Base-by-base conservation (phyloP, 176 grass and related monocot species). In the Ensete ventricosum region DNA sequence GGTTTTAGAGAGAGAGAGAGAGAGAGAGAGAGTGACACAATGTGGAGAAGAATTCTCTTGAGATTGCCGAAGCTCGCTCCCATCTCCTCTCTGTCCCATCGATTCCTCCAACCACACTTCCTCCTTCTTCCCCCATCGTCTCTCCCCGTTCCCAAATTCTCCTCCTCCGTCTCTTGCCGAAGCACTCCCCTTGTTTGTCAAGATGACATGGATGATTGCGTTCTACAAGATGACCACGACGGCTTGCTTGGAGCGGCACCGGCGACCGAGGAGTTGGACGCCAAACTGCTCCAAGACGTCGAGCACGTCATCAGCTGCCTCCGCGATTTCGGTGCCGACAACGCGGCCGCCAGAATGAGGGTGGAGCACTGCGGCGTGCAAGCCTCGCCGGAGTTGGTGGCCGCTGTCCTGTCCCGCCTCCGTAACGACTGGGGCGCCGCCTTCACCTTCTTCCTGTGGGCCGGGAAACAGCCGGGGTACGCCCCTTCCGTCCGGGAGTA, bases 401-500 rank as follows among this genome's bases (percentile, higher is more conserved):
- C 72, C 54, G 80, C 82, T 14, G 86, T 80, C 55, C 83, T 93
- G 9, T 73, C 88, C 53, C 79, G 83, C 50, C 83, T 93, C 65
- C 84, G 90, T 16, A 90, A 97, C 80, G 89, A 91, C 83, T 97
- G 90, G 73, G 90, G 14, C 8, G 76, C 83, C 9, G 89, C 93
- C 53, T 85, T 90, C 65, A 84, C 83, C 50, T 80, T 88, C 72
- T 92, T 96, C 89, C 83, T 81, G 13, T 96, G 93, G 93, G 93
- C 88, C 2, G 43, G 69, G 1, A 58, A 50, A 85, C 85, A 81
- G 72, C 85, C 87, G 12, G 88, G 57, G n/a, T 90, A 93, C 69
- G 62, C 74, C 1, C 88, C 87, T 12, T 89, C 83, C 5, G 62
- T 74, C 14, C 83, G 80, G 51, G 88, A 81, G 51, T 90, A 82